Conservation (phyloP, 1,139 yeast species). For the Protomyces pachydermus region DNA sequence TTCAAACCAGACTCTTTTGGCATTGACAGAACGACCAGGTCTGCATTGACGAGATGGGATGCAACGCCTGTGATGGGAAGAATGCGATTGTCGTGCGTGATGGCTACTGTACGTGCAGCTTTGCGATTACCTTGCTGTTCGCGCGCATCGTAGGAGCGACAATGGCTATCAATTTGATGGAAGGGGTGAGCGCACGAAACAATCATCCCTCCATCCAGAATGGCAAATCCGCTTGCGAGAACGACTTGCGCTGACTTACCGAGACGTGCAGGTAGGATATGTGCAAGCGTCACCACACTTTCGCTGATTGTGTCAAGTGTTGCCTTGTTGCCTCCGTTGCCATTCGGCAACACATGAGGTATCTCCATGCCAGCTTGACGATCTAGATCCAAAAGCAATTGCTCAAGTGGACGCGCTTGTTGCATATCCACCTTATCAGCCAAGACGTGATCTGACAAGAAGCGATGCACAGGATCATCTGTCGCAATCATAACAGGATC, state of each 20-base stretch:
- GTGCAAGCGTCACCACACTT: conserved; percentile 21
- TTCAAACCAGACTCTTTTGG: neutral
- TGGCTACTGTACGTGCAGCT: conserved; percentile 8
- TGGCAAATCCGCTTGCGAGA: conserved; percentile 12
- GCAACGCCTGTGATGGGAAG: conserved; percentile 3
- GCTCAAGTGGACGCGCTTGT: neutral
- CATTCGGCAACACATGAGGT: conserved; percentile 11
- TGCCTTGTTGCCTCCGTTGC: conserved; percentile 8
- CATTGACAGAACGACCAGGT: conserved; percentile 4
- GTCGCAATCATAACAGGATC: conserved; percentile 1
- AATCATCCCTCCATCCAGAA: conserved; percentile 12
- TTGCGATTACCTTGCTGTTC: conserved; percentile 5
- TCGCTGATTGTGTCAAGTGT: conserved; percentile 13
- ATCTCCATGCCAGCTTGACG: conserved; percentile 11
- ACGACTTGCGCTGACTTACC: conserved; percentile 8
- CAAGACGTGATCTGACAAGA: neutral
- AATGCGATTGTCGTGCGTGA: conserved; percentile 2
- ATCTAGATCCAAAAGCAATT: neutral
- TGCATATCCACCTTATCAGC: neutral
- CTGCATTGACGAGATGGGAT: conserved; percentile 19
- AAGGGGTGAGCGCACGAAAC: conserved; percentile 16
- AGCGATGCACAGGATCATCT: neutral
- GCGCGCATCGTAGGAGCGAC: conserved; percentile 9
- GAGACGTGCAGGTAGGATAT: conserved; percentile 2
- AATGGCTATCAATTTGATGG: conserved; percentile 11